A percentile compares a stretch with the other conserved stretches of the same genome.
Evolutionary conservation across 306 rosid genomes (phyloP).

Genomic region (Lagenaria siceraria): DNA sequence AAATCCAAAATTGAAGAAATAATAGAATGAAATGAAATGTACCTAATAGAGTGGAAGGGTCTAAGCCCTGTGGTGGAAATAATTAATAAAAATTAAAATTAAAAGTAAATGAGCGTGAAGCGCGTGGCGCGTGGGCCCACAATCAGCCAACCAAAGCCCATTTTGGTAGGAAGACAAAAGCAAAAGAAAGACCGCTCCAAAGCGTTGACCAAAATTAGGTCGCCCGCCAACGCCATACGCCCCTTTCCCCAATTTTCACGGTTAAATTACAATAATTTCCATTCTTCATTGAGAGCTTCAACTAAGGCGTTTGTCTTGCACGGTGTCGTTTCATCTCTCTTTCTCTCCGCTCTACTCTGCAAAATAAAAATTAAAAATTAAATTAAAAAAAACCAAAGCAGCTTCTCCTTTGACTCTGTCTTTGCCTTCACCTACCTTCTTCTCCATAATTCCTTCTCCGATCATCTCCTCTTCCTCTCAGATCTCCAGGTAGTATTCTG

Average conservation of each 20-base stretch:
- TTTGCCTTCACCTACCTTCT: constrained; percentile 13
- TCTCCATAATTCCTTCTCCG: constrained; percentile 15
- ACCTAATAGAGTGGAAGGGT: too few species aligned
- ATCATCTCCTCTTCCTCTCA: not conserved
- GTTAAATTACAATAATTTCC: not conserved
- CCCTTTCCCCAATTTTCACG: not conserved
- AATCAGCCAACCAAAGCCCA: not conserved
- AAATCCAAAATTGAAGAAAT: too few species aligned
- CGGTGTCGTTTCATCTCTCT: not conserved
- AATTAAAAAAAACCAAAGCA: not conserved
- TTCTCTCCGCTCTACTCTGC: not conserved
- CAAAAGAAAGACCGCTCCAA: not conserved
- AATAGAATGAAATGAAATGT: too few species aligned
- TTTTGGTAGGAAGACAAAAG: not conserved
- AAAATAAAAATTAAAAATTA: not conserved
- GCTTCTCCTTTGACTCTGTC: not conserved
- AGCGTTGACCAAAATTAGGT: constrained; percentile 6
- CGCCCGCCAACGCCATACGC: not conserved
- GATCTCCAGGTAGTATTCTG: not conserved
- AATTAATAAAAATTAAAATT: too few species aligned
- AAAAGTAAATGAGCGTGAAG: not conserved
- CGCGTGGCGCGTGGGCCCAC: constrained; percentile 6
- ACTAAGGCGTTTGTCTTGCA: constrained; percentile 8
- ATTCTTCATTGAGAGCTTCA: not conserved
- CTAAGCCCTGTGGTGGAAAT: too few species aligned